Conservation (phyloP, 2,329 filamentous ascomycete genomes). For the Sclerotinia sclerotiorum region DNA sequence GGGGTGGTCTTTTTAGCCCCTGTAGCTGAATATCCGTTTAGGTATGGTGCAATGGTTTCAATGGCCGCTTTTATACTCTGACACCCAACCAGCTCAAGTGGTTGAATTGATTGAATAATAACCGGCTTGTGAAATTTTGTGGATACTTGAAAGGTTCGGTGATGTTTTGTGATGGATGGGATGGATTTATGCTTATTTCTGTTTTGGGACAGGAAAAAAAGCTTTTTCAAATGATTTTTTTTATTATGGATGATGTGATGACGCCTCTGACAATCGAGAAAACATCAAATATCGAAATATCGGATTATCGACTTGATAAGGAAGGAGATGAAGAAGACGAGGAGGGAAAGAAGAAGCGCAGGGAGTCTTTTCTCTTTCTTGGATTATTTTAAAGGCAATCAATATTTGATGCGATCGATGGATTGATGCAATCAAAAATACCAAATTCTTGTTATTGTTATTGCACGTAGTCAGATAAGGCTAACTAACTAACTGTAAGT, state of each 20-base stretch:
- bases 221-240: slow-evolving; percentile 4
- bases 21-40: slow-evolving; percentile 10
- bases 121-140: neutral
- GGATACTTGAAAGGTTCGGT: neutral
- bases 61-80: slow-evolving; percentile 14
- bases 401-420: neutral
- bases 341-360: no score
- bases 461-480: neutral
- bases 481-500: neutral
- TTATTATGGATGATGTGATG: neutral
- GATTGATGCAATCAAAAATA: neutral
- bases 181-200: slow-evolving; percentile 18
- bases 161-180: no score
- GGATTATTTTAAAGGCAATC: neutral
- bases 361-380: no score
- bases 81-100: slow-evolving; percentile 6
- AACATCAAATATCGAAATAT: neutral
- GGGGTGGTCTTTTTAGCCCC: slow-evolving; percentile 3
- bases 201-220: neutral
- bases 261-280: neutral
- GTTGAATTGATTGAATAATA: neutral
- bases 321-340: neutral
- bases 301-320: neutral
- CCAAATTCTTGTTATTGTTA: slow-evolving; percentile 5
- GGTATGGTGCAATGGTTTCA: slow-evolving; percentile 7